A percentile compares a stretch with the other conserved stretches of the same genome.
phyloP scores from a whole-genome alignment of 164 flowering plant genomes.

The Chloranthus sessilifolius region DNA sequence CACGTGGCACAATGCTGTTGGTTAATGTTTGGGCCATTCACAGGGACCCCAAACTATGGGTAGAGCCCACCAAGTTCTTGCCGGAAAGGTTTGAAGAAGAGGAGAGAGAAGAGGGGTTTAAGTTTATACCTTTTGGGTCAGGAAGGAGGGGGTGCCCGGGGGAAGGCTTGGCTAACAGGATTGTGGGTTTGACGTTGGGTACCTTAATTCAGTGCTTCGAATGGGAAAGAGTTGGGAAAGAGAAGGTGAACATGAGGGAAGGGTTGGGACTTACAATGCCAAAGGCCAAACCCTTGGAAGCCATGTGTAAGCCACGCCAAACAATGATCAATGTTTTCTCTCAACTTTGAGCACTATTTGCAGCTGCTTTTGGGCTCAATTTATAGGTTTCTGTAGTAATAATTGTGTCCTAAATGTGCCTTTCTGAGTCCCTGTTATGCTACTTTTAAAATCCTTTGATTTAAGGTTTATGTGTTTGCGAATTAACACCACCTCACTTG shows the following conservation, averaged over 20 bases:
- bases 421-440: no score
- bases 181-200: neutral
- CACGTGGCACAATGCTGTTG: slow-evolving; percentile 33
- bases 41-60: slow-evolving; percentile 42
- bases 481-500: no score
- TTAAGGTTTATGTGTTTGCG: no score
- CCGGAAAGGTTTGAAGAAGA: slow-evolving; percentile 30
- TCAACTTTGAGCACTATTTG: no score
- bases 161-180: slow-evolving; percentile 2
- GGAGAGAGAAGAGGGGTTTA: slow-evolving; percentile 5
- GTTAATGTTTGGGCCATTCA: slow-evolving; percentile 40
- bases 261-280: neutral
- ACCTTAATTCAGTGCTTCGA: neutral
- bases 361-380: no score
- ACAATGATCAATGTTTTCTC: neutral
- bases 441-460: no score
- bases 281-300: neutral
- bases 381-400: no score
- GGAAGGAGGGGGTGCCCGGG: slow-evolving; percentile 18
- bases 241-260: neutral
- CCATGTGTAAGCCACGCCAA: slow-evolving; percentile 1
- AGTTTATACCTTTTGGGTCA: slow-evolving; percentile 11
- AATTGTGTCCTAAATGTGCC: no score
- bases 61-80: slow-evolving; percentile 30
- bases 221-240: neutral